Evolutionary conservation across 2,329 filamentous ascomycete genomes (phyloP), one percentile per base, ranked within the genome.

Genomic region (Daldinia eschscholtzii): DNA sequence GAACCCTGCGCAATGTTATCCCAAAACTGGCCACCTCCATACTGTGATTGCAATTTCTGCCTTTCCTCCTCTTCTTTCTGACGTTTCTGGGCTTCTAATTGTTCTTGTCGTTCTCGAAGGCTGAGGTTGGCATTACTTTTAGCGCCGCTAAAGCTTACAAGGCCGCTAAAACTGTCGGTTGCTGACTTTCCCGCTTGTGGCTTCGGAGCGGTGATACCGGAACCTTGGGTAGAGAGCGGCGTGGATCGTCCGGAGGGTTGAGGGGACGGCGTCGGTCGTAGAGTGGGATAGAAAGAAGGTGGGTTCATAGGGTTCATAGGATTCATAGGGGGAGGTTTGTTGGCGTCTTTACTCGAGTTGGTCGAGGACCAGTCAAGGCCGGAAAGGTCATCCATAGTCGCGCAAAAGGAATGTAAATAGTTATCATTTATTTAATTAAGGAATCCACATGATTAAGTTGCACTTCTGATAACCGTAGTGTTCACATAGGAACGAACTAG

Each of bases 11-110:
- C 93, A 55, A 96, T 82, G 12, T 82, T 88, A 76, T 96, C 92
- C 89, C 92, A 94, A 77, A 93, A 93, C 68, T 89, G 88, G 10
- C 87, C 86, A 75, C 90, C 89, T 2, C 93, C 93, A 79, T 93
- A 98, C 68, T 95, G 90, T 33, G 88, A 86, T 72, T 96, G 93
- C 74, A 90, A 87, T 77, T 90, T 88, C 75, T 86, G 91, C 75
- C 86, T 88, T 76, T 88, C 88, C 77, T 94, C 91, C 65, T 91
- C 91, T 68, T 94, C 92, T 78, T 95, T 92, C 78, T 84, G 88
- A 37, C 86, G 84, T 80, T 89, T 93, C 79, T 91, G 88, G 3
- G 84, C 86, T 71, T 89, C 86, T 41, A 91, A 80, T 67, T 87
- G 88, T 70, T 89, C 87, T 79, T 93, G 92, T 75, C 93, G 91